phyloP scores from a whole-genome alignment of 75 land plant genomes.

The Sequoiadendron giganteum region DNA sequence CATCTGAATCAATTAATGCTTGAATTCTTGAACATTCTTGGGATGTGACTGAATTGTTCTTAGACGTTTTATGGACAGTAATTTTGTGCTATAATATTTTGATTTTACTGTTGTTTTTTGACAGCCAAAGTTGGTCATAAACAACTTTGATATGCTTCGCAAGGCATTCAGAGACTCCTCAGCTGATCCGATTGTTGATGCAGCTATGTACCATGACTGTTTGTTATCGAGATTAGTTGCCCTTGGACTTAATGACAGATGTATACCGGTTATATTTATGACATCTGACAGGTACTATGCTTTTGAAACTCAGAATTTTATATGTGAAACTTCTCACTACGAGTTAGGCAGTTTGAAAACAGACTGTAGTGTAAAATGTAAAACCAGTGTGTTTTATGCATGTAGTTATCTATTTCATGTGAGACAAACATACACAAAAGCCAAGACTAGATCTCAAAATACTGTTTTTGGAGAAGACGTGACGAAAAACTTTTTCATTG shows the following conservation, averaged over 20 bases:
- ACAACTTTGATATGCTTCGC: slow-evolving; percentile 63
- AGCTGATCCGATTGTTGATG: slow-evolving; percentile 52
- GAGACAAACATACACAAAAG: neutral
- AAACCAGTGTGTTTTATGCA: neutral
- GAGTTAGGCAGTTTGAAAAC: neutral
- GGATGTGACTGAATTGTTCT: neutral
- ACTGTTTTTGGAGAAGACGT: neutral
- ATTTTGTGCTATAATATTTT: neutral
- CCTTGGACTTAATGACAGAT: slow-evolving; percentile 60
- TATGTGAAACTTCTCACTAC: neutral
- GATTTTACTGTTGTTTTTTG: slow-evolving; percentile 10
- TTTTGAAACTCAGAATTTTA: neutral
- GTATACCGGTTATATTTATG: slow-evolving; percentile 66
- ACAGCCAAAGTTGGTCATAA: slow-evolving; percentile 86
- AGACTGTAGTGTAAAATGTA: neutral
- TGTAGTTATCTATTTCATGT: neutral
- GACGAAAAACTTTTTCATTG: neutral
- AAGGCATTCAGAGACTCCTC: slow-evolving; percentile 35
- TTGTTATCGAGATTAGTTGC: slow-evolving; percentile 63
- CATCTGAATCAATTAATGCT: slow-evolving; percentile 6
- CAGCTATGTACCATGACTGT: slow-evolving; percentile 73
- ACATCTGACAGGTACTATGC: slow-evolving; percentile 69
- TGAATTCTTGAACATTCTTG: slow-evolving; percentile 8
- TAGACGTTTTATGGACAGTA: neutral
- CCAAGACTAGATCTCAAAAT: neutral